These are phyloP conservation scores for Scalesia atractyloides DNA, from an alignment of 129 eudicot species.

Conservation along the genomic window DNA sequence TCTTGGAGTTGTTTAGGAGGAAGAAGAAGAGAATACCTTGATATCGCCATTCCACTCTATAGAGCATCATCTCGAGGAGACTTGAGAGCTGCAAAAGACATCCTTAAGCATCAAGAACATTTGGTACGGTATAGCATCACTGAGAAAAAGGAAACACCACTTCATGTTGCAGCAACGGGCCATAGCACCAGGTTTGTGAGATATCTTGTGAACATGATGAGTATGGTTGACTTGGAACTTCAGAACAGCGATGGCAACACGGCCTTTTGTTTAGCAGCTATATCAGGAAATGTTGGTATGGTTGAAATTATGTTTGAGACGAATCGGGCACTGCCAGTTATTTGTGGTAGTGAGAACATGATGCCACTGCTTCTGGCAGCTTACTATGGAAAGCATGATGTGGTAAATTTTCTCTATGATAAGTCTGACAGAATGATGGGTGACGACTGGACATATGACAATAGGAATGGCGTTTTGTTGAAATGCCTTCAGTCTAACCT, in stretches of 20 bases:
- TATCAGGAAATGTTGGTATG: neutral
- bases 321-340: neutral
- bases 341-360: neutral
- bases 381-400: neutral
- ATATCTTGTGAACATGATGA: too few species aligned
- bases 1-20: neutral
- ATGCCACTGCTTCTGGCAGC: neutral
- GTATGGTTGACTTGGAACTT: neutral
- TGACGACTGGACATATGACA: neutral
- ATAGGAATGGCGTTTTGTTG: neutral
- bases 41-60: slow-evolving; percentile 25
- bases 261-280: neutral
- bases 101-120: neutral
- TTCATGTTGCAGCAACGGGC: too few species aligned
- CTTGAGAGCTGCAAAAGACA: slow-evolving; percentile 24
- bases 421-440: neutral
- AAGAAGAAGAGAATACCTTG: slow-evolving; percentile 1
- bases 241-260: neutral
- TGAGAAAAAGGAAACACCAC: too few species aligned
- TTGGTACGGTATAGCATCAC: slow-evolving; percentile 16
- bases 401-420: neutral
- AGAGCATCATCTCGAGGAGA: slow-evolving; percentile 30
- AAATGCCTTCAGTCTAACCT: neutral
- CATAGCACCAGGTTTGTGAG: too few species aligned
- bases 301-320: neutral